Percentiles rank a stretch among this genome's conserved stretches.
Conservation (phyloP, 78 protist species). For the Dictyostelium capitatum region DNA sequence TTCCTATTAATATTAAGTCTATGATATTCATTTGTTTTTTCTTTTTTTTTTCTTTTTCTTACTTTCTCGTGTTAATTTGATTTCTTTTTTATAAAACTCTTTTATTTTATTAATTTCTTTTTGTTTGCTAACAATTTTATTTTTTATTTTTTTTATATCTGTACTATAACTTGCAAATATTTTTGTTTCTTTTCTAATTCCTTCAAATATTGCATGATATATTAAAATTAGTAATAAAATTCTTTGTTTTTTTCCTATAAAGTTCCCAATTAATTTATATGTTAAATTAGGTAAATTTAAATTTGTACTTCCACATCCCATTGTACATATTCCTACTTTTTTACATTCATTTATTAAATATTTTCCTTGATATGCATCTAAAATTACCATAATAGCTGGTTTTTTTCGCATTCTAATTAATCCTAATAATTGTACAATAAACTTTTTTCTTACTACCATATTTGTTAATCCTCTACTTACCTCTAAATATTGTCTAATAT, state of each 20-base stretch:
- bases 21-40: not conserved
- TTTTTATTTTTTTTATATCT: not conserved
- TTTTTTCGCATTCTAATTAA: not conserved
- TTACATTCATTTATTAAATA: not conserved
- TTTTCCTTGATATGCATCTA: not conserved
- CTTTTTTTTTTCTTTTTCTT: not conserved
- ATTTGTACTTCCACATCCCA: not conserved
- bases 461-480: not conserved
- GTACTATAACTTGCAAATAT: not conserved
- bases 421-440: not conserved
- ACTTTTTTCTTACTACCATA: not conserved
- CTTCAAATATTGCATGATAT: constrained; percentile 18
- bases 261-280: not conserved
- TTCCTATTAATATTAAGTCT: constrained; percentile 6
- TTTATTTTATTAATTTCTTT: no score
- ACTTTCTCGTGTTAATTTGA: no score
- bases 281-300: not conserved
- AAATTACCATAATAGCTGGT: not conserved
- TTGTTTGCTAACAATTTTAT: not conserved
- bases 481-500: not conserved
- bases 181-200: not conserved
- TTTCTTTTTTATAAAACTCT: not conserved
- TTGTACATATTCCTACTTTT: not conserved
- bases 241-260: not conserved
- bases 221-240: not conserved